Percentiles rank a stretch among this genome's conserved stretches.
phyloP scores from a whole-genome alignment of 805 yeast species.

The Torulaspora indica region DNA sequence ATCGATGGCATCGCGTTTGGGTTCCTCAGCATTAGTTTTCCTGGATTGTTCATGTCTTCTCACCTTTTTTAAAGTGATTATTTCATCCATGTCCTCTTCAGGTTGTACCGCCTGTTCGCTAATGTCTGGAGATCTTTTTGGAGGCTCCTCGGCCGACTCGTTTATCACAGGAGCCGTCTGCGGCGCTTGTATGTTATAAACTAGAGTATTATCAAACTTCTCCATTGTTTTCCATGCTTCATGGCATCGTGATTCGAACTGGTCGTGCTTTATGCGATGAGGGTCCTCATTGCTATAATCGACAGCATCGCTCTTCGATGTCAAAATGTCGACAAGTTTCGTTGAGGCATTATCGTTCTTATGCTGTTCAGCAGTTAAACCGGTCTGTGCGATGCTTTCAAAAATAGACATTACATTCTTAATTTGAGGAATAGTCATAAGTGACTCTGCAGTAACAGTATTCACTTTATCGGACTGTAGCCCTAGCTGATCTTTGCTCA shows the following conservation, averaged over 20 bases:
- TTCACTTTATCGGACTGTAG: neutral
- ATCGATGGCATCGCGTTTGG: slow-evolving; percentile 38
- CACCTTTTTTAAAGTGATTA: slow-evolving; percentile 39
- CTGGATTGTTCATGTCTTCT: slow-evolving; percentile 13
- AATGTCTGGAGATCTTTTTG: neutral
- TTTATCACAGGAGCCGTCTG: slow-evolving; percentile 5
- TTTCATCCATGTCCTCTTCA: slow-evolving; percentile 35
- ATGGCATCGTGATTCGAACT: slow-evolving; percentile 18
- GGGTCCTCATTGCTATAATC: slow-evolving; percentile 8
- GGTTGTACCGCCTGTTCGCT: slow-evolving; percentile 7
- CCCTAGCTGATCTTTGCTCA: neutral
- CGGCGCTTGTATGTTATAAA: neutral
- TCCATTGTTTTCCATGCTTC: slow-evolving; percentile 15
- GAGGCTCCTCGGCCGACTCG: neutral
- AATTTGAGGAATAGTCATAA: slow-evolving; percentile 20
- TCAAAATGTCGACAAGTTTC: slow-evolving; percentile 14
- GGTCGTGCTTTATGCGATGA: slow-evolving; percentile 9
- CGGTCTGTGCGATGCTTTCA: slow-evolving; percentile 1
- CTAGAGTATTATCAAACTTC: slow-evolving; percentile 16
- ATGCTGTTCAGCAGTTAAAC: neutral
- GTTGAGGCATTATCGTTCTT: slow-evolving; percentile 1
- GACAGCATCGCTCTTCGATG: slow-evolving; percentile 7
- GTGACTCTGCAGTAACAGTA: neutral
- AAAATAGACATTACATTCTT: slow-evolving; percentile 15
- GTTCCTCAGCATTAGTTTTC: slow-evolving; percentile 6